A percentile compares a stretch with the other conserved stretches of the same genome.
Conservation (phyloP, 306 rosid genomes). For the Castanea sativa region DNA sequence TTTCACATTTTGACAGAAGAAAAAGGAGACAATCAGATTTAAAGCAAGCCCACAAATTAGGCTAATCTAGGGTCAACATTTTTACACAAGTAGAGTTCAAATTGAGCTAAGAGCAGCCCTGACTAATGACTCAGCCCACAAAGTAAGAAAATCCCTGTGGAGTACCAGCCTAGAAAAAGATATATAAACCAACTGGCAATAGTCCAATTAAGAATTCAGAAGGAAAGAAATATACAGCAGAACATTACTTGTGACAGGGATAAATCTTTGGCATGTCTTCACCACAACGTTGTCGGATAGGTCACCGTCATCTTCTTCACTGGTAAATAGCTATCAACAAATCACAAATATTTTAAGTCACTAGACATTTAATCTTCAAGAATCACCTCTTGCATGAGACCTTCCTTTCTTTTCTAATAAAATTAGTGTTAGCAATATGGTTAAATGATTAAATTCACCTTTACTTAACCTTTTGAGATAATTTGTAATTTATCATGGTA, state of each 20-base stretch:
- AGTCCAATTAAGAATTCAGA: conserved; percentile 25
- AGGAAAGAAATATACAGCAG: conserved; percentile 16
- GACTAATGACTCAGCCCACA: conserved; percentile 1
- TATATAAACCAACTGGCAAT: conserved; percentile 16
- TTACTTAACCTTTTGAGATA: too few species aligned
- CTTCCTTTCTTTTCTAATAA: not conserved
- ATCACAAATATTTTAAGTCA: conserved; percentile 13
- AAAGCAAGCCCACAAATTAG: not conserved
- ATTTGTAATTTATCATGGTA: too few species aligned
- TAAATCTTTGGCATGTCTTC: conserved; percentile 84
- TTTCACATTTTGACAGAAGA: too few species aligned
- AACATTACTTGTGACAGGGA: conserved; percentile 75
- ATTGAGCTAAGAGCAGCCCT: not conserved
- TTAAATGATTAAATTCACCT: too few species aligned
- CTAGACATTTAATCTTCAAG: conserved; percentile 5
- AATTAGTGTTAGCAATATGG: not conserved
- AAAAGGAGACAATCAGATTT: not conserved
- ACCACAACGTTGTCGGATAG: conserved; percentile 82
- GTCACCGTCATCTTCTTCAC: conserved; percentile 79
- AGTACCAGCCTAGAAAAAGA: not conserved
- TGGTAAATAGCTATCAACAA: conserved; percentile 57
- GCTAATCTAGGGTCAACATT: not conserved
- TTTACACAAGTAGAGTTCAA: not conserved
- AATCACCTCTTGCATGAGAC: not conserved
- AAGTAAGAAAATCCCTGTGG: not conserved